Evolutionary conservation across 108 stramenopile genomes (phyloP).

Genomic region (Schizochytrium sp.): DNA sequence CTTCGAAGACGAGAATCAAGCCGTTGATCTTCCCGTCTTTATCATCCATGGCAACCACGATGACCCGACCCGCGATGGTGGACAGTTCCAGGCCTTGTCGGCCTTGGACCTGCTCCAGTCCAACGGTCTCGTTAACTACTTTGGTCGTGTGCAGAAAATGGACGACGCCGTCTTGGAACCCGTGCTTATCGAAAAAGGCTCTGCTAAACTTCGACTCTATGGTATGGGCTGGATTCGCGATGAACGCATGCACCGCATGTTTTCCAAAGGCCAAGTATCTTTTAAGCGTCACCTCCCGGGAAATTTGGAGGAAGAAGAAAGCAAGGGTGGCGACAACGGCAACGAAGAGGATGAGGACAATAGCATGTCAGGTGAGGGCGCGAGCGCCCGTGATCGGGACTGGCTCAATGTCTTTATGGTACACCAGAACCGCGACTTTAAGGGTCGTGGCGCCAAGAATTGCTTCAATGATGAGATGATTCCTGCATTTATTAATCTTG

Average conservation of each 20-base stretch:
- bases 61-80: slow-evolving; percentile 76
- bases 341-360: slow-evolving; percentile 20
- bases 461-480: slow-evolving; percentile 93
- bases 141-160: slow-evolving; percentile 78
- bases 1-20: slow-evolving; percentile 69
- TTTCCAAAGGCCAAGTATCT: slow-evolving; percentile 69
- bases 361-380: slow-evolving; percentile 14
- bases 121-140: slow-evolving; percentile 86
- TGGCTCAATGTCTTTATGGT: slow-evolving; percentile 87
- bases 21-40: slow-evolving; percentile 87
- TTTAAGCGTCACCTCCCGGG: slow-evolving; percentile 33
- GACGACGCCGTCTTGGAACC: slow-evolving; percentile 76
- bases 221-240: slow-evolving; percentile 92
- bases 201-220: slow-evolving; percentile 77
- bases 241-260: slow-evolving; percentile 91
- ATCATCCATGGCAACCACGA: slow-evolving; percentile 97
- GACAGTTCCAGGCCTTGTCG: slow-evolving; percentile 58
- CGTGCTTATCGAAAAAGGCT: slow-evolving; percentile 80
- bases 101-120: slow-evolving; percentile 78
- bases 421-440: slow-evolving; percentile 88
- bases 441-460: slow-evolving; percentile 82
- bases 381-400: not conserved
- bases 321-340: not conserved
- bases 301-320: not conserved
- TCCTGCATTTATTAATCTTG: slow-evolving; percentile 94